Evolutionary conservation across 257 asterid genomes (phyloP).

Genomic region (Solanum okadae): DNA sequence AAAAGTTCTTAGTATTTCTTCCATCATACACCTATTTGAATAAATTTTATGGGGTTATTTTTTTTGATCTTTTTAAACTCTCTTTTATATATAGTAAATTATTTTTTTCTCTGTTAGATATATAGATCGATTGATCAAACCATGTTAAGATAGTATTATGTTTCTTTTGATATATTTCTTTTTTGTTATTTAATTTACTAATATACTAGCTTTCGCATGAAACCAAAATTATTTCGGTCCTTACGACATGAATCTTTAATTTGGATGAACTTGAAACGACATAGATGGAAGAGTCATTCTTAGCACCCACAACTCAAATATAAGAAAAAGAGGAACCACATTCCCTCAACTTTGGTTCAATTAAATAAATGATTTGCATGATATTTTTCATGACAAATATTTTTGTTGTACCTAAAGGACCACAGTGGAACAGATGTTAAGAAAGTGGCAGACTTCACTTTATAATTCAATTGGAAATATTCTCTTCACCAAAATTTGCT

Average conservation of each 20-base stretch:
- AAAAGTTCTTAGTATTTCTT: too few species aligned
- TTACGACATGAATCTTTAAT: background rate
- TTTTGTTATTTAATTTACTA: too few species aligned
- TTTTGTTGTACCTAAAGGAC: background rate
- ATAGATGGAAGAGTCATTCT: background rate
- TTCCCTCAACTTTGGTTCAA: background rate
- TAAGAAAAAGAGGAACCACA: background rate
- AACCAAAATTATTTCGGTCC: too few species aligned
- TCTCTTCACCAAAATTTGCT: background rate
- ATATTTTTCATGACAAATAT: background rate
- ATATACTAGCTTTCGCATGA: too few species aligned
- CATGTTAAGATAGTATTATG: too few species aligned
- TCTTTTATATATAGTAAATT: too few species aligned
- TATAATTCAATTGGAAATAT: background rate
- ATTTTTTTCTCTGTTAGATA: too few species aligned
- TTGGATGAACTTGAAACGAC: background rate
- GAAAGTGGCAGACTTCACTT: background rate
- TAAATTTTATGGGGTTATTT: too few species aligned
- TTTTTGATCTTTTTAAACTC: too few species aligned
- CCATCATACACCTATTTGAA: too few species aligned
- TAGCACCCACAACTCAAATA: background rate
- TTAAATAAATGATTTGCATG: background rate
- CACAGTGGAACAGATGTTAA: background rate
- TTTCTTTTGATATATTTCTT: too few species aligned
- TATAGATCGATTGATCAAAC: too few species aligned